Conservation (phyloP, 179 eudicot species). For the Actinidia chinensis region DNA sequence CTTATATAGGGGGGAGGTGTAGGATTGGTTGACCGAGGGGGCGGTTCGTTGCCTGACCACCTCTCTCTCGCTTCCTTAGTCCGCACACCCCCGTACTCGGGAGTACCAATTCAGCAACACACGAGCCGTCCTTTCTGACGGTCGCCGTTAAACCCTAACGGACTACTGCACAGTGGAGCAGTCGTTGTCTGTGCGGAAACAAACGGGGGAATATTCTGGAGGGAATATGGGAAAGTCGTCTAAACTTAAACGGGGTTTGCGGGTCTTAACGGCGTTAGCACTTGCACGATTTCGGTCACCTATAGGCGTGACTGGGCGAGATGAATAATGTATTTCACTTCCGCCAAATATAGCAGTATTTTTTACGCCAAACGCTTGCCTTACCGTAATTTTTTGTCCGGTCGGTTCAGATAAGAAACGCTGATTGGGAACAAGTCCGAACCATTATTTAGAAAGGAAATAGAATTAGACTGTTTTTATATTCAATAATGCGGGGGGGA, state of each 20-base stretch:
- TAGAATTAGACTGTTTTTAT: too few relatives aligned
- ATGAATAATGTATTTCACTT: too few relatives aligned
- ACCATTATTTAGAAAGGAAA: too few relatives aligned
- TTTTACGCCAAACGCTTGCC: too few relatives aligned
- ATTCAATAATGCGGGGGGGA: too few relatives aligned
- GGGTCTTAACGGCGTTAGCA: constrained; percentile 17
- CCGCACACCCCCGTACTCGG: constrained; percentile 6
- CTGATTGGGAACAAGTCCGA: too few relatives aligned
- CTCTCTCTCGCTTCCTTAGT: neutral
- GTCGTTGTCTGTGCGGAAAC: neutral
- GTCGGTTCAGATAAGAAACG: too few relatives aligned
- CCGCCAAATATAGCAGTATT: too few relatives aligned
- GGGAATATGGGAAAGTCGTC: neutral
- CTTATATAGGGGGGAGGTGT: neutral
- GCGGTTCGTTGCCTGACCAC: neutral
- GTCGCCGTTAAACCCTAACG: constrained; percentile 3
- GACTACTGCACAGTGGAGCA: neutral
- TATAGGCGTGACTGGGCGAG: too few relatives aligned
- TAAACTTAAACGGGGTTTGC: too few relatives aligned
- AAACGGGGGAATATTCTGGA: neutral
- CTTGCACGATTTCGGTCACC: too few relatives aligned
- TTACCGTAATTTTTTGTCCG: too few relatives aligned
- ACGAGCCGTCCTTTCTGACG: neutral
- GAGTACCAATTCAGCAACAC: neutral
- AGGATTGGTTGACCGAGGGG: neutral